phyloP scores from a whole-genome alignment of 2,329 filamentous ascomycete species.

The Exophiala phaeomuriformis region DNA sequence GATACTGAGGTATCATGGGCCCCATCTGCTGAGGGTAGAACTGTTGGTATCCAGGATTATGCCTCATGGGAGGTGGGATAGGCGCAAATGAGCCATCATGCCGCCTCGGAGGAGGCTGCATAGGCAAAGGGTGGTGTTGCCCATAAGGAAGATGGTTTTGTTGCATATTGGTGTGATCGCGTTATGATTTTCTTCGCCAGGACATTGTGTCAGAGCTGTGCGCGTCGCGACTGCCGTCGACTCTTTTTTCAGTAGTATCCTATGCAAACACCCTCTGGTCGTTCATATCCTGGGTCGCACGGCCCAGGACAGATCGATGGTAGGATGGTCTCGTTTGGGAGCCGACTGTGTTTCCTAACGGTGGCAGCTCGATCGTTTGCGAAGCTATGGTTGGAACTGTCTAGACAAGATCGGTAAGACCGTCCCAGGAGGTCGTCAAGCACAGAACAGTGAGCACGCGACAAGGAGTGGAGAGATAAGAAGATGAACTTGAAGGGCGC shows the following conservation, averaged over 20 bases:
- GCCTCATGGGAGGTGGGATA: conserved; percentile 46
- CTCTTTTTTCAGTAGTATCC: conserved; percentile 4
- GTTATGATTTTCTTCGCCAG: conserved; percentile 20
- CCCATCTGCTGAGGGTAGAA: conserved; percentile 51
- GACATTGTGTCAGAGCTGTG: conserved; percentile 13
- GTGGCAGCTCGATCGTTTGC: not conserved
- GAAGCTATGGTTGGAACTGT: not conserved
- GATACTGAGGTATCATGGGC: conserved; percentile 42
- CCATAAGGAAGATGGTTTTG: conserved; percentile 32
- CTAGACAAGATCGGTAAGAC: not conserved
- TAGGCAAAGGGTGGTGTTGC: conserved; percentile 39
- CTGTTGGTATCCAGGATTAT: conserved; percentile 54
- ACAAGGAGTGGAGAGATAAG: not conserved
- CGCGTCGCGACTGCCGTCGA: conserved; percentile 6
- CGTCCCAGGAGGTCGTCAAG: not conserved
- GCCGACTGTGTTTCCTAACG: conserved; percentile 7
- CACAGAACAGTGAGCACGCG: not conserved
- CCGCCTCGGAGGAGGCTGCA: conserved; percentile 43
- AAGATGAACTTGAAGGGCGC: not conserved
- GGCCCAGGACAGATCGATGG: not conserved
- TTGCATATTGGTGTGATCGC: conserved; percentile 30
- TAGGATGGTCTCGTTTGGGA: not conserved
- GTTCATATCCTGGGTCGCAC: conserved; percentile 5
- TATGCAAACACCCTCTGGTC: conserved; percentile 4
- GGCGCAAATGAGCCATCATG: conserved; percentile 40